Evolutionary conservation across 768 basidiomycete species (phyloP).

Genomic region (Cystobasidium ongulense): DNA sequence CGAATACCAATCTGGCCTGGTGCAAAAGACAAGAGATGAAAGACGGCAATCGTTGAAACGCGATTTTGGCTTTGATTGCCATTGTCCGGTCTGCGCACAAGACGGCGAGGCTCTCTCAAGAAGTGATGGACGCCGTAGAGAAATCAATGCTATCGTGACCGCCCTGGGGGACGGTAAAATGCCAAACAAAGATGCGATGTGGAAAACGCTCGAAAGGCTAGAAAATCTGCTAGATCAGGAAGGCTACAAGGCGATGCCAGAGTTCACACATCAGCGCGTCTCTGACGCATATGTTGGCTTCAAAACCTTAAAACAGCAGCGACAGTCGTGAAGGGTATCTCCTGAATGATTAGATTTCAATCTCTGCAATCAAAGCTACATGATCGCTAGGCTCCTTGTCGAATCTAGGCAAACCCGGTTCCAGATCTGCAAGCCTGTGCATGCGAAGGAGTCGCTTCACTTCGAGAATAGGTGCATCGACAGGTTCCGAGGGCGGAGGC

Average conservation of each 20-base stretch:
- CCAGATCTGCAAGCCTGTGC: constrained; percentile 14
- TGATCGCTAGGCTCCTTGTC: constrained; percentile 28
- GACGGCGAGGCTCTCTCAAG: not conserved
- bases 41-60: constrained; percentile 11
- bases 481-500: not conserved
- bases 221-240: constrained; percentile 14
- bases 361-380: constrained; percentile 23
- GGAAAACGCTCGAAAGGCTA: constrained; percentile 12
- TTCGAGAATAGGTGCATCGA: not conserved
- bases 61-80: constrained; percentile 27
- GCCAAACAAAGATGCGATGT: constrained; percentile 7
- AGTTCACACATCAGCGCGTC: constrained; percentile 27
- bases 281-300: constrained; percentile 18
- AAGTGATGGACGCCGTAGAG: constrained; percentile 18
- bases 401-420: constrained; percentile 28
- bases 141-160: constrained; percentile 28
- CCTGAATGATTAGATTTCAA: not conserved
- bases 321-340: not conserved
- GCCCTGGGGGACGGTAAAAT: constrained; percentile 16
- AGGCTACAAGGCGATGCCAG: constrained; percentile 35
- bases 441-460: constrained; percentile 22
- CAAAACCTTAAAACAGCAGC: constrained; percentile 24
- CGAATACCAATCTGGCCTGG: constrained; percentile 23
- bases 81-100: constrained; percentile 23
- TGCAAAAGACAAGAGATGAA: constrained; percentile 30